A percentile compares a stretch with the other conserved stretches of the same genome.
These are phyloP conservation scores for Populus pruinosa DNA, from an alignment of 345 rosid species.

Conservation along the genomic window DNA sequence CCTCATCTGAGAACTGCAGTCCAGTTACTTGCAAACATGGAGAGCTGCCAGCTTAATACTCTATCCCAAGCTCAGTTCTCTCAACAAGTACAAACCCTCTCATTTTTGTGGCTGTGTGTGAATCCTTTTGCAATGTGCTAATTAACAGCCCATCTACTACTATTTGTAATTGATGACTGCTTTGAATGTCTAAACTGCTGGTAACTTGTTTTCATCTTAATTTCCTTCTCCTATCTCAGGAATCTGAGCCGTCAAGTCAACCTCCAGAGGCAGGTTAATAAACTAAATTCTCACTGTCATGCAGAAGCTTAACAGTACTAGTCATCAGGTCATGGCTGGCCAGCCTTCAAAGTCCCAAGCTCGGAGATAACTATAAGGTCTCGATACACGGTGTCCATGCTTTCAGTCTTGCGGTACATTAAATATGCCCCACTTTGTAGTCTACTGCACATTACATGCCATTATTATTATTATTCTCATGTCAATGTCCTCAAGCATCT, in stretches of 20 bases:
- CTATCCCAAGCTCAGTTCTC: slow-evolving; percentile 31
- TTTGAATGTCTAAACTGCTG: background rate
- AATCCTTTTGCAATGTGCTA: background rate
- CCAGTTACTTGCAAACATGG: slow-evolving; percentile 64
- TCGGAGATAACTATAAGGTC: background rate
- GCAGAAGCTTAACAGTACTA: too few relatives aligned
- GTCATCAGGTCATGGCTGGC: too few relatives aligned
- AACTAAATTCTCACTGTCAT: background rate
- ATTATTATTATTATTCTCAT: background rate
- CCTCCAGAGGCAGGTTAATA: slow-evolving; percentile 8
- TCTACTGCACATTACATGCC: background rate
- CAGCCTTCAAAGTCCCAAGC: too few relatives aligned
- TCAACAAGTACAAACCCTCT: slow-evolving; percentile 15
- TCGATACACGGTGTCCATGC: background rate
- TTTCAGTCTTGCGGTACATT: too few relatives aligned
- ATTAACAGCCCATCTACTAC: background rate
- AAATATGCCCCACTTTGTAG: background rate
- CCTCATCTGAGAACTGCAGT: slow-evolving; percentile 55
- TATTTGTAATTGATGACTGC: background rate
- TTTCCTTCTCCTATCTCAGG: slow-evolving; percentile 2
- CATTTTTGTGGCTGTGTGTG: background rate
- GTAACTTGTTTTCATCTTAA: background rate
- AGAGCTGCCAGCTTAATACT: slow-evolving; percentile 49
- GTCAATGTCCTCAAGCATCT: background rate
- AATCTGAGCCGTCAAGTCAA: slow-evolving; percentile 16